Base-by-base conservation (phyloP, 148 eudicot genomes). In the Dysphania ambrosioides region DNA sequence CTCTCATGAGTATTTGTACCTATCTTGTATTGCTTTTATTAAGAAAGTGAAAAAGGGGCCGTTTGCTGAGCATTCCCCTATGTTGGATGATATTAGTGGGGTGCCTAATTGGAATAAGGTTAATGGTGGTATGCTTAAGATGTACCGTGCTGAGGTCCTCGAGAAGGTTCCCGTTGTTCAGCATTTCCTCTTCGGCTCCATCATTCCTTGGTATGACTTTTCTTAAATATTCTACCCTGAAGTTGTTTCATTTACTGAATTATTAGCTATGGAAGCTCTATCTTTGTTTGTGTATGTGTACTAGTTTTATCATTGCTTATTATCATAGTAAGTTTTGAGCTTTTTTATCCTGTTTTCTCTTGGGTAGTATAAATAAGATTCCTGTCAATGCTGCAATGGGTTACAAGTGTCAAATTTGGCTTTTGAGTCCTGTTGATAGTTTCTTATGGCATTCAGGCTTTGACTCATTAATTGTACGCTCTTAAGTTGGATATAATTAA, bases 91-190 rank as follows among this genome's bases (percentile, higher is more conserved):
- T 81, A 94, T 94, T 66, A 94, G 97, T 70, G 97, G 89, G 5
- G 98, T 94, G 65, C 90, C 96, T 7, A 91, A 79, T 62, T 94
- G 98, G 98, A 86, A 68, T 61, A 94, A 94, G 83, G 98, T 91
- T 66, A 94, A 94, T 78, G 82, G 93, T 47, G 98, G 98, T 36
- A 72, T 94, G 91, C 88, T 90, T 65, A 94, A 94, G 89, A 94
- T 94, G 98, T 94, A 94, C 40, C 90, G 86, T 34, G 86, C 91
- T 42, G 98, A 94, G 85, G 97, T 94, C 61, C 80, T 94, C 75
- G 93, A 90, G 87, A 94, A 94, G 85, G 87, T 91, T 44, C 97
- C 98, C 16, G 88, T 94, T 67, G 93, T 94, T 88, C 97, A 94
- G 79, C 97, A 94, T 85, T 94, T 94, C 82, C 83, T 91, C 51